A percentile compares a stretch with the other conserved stretches of the same genome.
Conservation (phyloP, 1,284 basidiomycete genomes). For the Inonotus hispidus region DNA sequence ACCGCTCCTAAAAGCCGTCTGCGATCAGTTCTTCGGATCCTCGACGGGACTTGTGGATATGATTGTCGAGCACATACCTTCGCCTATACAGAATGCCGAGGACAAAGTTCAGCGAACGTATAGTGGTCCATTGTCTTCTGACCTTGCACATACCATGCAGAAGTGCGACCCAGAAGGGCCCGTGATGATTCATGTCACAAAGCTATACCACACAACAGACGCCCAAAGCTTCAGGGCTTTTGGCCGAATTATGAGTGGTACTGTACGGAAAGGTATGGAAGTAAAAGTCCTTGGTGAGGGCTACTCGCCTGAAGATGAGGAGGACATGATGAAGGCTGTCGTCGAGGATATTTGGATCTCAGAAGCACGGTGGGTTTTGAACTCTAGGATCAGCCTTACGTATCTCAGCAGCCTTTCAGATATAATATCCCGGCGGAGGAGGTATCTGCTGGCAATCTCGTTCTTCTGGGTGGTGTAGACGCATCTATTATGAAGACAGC, state of each 20-base stretch:
- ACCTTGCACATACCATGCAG: slow-evolving; percentile 75
- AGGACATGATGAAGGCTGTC: slow-evolving; percentile 89
- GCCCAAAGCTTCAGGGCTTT: slow-evolving; percentile 95
- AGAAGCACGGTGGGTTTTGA: slow-evolving; percentile 68
- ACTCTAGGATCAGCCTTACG: not conserved
- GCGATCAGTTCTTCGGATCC: slow-evolving; percentile 95
- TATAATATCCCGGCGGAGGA: slow-evolving; percentile 89
- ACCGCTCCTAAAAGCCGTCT: slow-evolving; percentile 87
- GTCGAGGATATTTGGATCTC: slow-evolving; percentile 88
- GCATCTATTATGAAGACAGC: slow-evolving; percentile 94
- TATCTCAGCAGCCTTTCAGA: slow-evolving; percentile 34
- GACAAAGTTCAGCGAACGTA: slow-evolving; percentile 81
- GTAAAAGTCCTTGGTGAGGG: slow-evolving; percentile 98
- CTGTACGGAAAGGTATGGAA: slow-evolving; percentile 73
- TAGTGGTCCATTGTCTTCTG: slow-evolving; percentile 79
- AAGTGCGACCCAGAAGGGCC: slow-evolving; percentile 82
- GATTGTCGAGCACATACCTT: slow-evolving; percentile 86
- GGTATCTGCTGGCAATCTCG: slow-evolving; percentile 88
- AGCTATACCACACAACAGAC: slow-evolving; percentile 93
- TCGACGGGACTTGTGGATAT: slow-evolving; percentile 88
- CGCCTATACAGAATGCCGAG: slow-evolving; percentile 66
- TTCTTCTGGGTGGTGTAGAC: slow-evolving; percentile 90
- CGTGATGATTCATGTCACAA: slow-evolving; percentile 88
- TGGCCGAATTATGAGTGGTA: slow-evolving; percentile 92
- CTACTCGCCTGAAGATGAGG: slow-evolving; percentile 96